Conservation (phyloP, 2,329 filamentous ascomycete genomes). For the Ascochyta fabae region DNA sequence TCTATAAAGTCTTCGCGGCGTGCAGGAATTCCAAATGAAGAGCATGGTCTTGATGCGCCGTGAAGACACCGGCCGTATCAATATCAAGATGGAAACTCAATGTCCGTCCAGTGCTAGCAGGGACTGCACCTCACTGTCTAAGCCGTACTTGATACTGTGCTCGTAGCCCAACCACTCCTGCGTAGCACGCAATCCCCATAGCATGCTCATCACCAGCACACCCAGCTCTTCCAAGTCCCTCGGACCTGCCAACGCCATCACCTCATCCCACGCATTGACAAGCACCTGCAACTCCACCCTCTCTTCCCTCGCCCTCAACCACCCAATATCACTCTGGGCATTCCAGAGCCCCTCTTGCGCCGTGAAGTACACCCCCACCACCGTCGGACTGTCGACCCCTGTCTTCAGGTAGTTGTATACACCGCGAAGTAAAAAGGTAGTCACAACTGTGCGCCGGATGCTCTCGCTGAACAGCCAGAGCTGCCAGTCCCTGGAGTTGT, state of each 20-base stretch:
- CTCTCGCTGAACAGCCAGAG: slow-evolving; percentile 42
- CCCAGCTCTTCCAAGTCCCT: slow-evolving; percentile 25
- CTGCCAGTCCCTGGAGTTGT: slow-evolving; percentile 11
- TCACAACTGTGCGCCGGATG: slow-evolving; percentile 41
- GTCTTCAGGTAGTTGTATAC: slow-evolving; percentile 35
- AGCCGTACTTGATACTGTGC: background rate
- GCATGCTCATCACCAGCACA: slow-evolving; percentile 22
- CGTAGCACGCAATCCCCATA: slow-evolving; percentile 15
- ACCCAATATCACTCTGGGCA: slow-evolving; percentile 16
- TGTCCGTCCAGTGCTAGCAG: too few relatives aligned
- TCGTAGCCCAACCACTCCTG: slow-evolving; percentile 15
- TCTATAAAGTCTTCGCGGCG: too few relatives aligned
- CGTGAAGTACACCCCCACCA: slow-evolving; percentile 13
- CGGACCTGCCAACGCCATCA: slow-evolving; percentile 13
- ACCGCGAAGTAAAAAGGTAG: slow-evolving; percentile 37
- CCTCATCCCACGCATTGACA: slow-evolving; percentile 12
- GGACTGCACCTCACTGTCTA: background rate
- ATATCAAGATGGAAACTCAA: too few relatives aligned
- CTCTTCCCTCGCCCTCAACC: slow-evolving; percentile 12
- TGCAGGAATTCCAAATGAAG: too few relatives aligned
- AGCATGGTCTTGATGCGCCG: too few relatives aligned
- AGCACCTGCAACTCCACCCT: slow-evolving; percentile 9
- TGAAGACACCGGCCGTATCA: too few relatives aligned
- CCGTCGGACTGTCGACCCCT: slow-evolving; percentile 7
- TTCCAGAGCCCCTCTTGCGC: slow-evolving; percentile 21